phyloP scores from a whole-genome alignment of 2,329 filamentous ascomycete genomes.

The Plenodomus biglobosus region DNA sequence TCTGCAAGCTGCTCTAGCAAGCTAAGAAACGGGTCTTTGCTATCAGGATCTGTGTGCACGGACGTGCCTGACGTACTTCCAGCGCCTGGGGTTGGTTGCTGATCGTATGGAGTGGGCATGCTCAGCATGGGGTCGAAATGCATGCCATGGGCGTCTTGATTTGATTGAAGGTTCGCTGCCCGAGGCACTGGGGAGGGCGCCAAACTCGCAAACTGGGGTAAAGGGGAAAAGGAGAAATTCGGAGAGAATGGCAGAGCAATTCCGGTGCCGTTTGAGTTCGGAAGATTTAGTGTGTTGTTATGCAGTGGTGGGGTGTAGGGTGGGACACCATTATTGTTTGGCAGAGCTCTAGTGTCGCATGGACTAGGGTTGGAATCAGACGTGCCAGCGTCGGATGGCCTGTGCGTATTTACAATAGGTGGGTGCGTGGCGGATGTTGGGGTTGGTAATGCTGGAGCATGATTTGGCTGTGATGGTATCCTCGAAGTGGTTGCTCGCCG shows the following conservation, averaged over 20 bases:
- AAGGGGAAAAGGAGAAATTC: constrained; percentile 43
- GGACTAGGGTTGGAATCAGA: constrained; percentile 29
- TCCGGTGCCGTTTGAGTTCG: constrained; percentile 20
- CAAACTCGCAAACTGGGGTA: constrained; percentile 40
- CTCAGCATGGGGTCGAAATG: constrained; percentile 47
- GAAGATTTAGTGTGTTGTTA: constrained; percentile 16
- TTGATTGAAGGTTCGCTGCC: constrained; percentile 18
- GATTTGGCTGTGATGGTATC: constrained; percentile 21
- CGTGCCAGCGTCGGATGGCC: constrained; percentile 26
- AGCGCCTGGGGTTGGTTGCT: constrained; percentile 50
- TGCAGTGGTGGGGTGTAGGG: constrained; percentile 35
- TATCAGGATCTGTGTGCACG: constrained; percentile 54
- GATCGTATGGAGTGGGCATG: constrained; percentile 44
- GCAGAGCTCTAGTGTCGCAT: constrained; percentile 20
- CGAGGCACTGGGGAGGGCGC: constrained; percentile 34
- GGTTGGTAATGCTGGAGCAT: constrained; percentile 30
- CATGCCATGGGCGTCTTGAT: constrained; percentile 18
- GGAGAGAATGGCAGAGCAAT: constrained; percentile 46
- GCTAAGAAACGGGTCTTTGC: constrained; percentile 76
- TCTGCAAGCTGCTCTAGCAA: constrained; percentile 80
- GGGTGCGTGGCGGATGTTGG: constrained; percentile 37
- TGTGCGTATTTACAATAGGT: constrained; percentile 16
- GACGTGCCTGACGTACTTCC: constrained; percentile 46
- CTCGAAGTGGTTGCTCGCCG: constrained; percentile 37
- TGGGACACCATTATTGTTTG: constrained; percentile 23